Evolutionary conservation across 2,329 filamentous ascomycete species (phyloP).

Genomic region (Cadophora gregata): DNA sequence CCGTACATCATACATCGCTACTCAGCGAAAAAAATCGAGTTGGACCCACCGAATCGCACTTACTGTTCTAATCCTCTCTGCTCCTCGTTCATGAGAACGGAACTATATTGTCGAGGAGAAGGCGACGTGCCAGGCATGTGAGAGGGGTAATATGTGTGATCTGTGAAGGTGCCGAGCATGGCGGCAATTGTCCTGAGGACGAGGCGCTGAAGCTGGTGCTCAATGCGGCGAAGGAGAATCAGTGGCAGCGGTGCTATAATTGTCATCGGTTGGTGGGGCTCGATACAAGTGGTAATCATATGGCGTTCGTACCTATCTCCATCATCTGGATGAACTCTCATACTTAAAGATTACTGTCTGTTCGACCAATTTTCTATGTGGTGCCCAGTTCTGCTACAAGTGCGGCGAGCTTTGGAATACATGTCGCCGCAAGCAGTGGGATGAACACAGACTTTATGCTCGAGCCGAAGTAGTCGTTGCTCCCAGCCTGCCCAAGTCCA

Average conservation of each 20-base stretch:
- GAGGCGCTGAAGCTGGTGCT: conserved; percentile 48
- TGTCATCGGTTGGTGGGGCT: conserved; percentile 58
- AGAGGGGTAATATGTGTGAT: conserved; percentile 52
- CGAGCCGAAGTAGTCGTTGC: conserved; percentile 45
- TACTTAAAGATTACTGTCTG: no score
- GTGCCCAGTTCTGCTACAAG: conserved; percentile 55
- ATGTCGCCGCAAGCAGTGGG: conserved; percentile 49
- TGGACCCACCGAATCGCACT: conserved; percentile 52
- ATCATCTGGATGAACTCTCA: no score
- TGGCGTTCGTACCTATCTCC: conserved; percentile 54
- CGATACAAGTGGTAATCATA: conserved; percentile 59
- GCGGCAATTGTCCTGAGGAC: conserved; percentile 56
- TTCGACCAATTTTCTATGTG: conserved; percentile 52
- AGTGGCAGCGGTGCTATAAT: conserved; percentile 57
- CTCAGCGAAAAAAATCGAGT: conserved; percentile 54
- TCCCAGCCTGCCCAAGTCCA: conserved; percentile 17
- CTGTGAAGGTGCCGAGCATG: conserved; percentile 57
- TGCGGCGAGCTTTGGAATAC: conserved; percentile 52
- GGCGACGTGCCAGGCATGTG: conserved; percentile 53
- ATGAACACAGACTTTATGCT: conserved; percentile 44
- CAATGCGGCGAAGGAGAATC: conserved; percentile 47
- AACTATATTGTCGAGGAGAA: conserved; percentile 43
- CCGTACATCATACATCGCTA: conserved; percentile 47
- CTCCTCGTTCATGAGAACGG: conserved; percentile 52
- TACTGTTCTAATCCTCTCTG: conserved; percentile 57